phyloP scores from a whole-genome alignment of 768 basidiomycete genomes.

The Leccinum longicurvipes region DNA sequence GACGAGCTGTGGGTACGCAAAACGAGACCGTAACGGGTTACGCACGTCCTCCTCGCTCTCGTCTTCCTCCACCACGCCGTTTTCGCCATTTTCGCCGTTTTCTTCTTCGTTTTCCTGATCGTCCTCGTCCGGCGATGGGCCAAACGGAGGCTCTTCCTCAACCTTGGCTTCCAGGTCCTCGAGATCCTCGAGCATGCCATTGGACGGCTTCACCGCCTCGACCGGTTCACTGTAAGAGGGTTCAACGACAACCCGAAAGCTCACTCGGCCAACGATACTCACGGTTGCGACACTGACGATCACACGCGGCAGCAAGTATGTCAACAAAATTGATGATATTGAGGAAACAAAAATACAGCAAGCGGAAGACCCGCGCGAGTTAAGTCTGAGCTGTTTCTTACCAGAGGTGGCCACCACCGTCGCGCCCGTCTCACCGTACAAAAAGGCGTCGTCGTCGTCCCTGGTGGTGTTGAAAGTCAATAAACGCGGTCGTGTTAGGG shows the following conservation, averaged over 20 bases:
- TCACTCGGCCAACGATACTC: conserved; percentile 41
- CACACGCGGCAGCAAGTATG: conserved; percentile 34
- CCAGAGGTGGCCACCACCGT: conserved; percentile 39
- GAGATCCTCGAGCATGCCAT: conserved; percentile 49
- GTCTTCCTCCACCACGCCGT: conserved; percentile 40
- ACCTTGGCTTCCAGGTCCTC: conserved; percentile 48
- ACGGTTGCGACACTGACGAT: conserved; percentile 61
- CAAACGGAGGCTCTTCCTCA: conserved; percentile 35
- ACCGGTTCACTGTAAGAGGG: conserved; percentile 35
- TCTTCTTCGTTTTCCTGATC: conserved; percentile 28
- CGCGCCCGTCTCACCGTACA: conserved; percentile 59
- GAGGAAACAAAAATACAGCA: conserved; percentile 32
- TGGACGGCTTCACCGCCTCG: conserved; percentile 42
- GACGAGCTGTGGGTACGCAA: conserved; percentile 4
- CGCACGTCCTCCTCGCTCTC: conserved; percentile 49
- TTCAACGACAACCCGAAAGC: conserved; percentile 18
- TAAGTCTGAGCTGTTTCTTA: conserved; percentile 38
- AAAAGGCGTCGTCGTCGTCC: conserved; percentile 81
- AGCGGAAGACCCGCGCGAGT: conserved; percentile 10
- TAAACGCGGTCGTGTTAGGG: conserved; percentile 16
- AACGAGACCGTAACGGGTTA: conserved; percentile 3
- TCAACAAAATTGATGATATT: conserved; percentile 43
- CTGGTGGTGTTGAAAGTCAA: conserved; percentile 34
- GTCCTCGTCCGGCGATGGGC: conserved; percentile 17
- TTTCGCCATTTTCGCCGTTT: conserved; percentile 32